Evolutionary conservation across 202 grass and related monocot species (phyloP), one percentile per base, ranked within the genome.

Genomic region (Dendrocalamus latiflorus): DNA sequence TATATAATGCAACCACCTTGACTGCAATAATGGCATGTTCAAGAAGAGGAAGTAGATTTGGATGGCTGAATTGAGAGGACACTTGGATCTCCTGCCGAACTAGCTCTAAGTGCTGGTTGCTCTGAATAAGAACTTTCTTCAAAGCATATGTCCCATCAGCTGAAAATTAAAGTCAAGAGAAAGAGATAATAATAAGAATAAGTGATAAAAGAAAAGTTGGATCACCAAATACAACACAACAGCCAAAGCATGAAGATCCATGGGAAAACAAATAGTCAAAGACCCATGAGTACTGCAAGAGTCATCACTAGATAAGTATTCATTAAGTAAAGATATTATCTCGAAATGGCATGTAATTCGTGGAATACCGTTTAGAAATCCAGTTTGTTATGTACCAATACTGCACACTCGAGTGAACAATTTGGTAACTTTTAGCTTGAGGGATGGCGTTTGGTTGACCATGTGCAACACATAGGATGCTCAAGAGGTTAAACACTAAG

Each of bases 31-130:
- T 92, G 61, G 89, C 83, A 58, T 97, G 88, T 80, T 97, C 94
- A 61, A 97, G 85, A 83, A 97, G 91, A 44, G 94, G 94, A 89
- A 97, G 94, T 68, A 97, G 81, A 94, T 97, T 97, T 81, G 94
- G 89, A 87, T 97, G 94, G 65, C 87, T 97, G 79, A 97, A 97
- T 47, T 88, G 91, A 61, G 91, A 90, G 17, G 94, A 94, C 65
- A 97, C 87, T 83, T 12, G 68, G 55, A 97, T 97, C 87, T 97
- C 94, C 68, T 97, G 89, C 58, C 68, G 78, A 82, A 97, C 89
- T 76, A 94, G 84, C 63, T 97, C 89, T 47, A 97, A 66, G 73
- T 97, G 94, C 59, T 92, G 83, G 41, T 94, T 73, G n/a, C 77
- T 94, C 83, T 92, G 94, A 77, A 97, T 94, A 75, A 91, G 81